Conservation (phyloP, 257 asterid species). For the Fraxinus cuspidata region DNA sequence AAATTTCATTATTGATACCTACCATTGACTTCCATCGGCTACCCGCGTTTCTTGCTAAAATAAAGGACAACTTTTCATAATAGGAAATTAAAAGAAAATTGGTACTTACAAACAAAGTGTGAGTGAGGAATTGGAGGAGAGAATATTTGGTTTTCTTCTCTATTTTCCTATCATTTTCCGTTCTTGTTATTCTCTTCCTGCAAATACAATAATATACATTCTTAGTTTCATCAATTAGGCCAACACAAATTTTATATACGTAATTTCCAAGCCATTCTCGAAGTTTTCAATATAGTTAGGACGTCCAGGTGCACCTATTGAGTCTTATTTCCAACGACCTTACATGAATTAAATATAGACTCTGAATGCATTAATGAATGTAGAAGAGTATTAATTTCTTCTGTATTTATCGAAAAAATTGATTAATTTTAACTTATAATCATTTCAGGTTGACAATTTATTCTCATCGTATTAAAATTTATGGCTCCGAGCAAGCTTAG, state of each 20-base stretch:
- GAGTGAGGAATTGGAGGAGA: constrained; percentile 25
- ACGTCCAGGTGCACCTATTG: background rate
- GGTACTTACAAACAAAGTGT: background rate
- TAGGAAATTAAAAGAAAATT: constrained; percentile 2
- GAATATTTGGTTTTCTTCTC: constrained; percentile 2
- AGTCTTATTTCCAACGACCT: background rate
- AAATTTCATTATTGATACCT: background rate
- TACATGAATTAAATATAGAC: background rate
- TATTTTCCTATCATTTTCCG: constrained; percentile 19
- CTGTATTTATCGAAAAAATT: background rate
- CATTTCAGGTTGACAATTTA: background rate
- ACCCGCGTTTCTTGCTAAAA: constrained; percentile 33
- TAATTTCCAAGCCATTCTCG: background rate
- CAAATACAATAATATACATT: background rate
- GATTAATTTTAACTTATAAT: background rate
- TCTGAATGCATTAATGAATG: background rate
- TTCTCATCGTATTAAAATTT: background rate
- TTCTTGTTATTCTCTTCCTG: background rate
- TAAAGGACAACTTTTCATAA: constrained; percentile 27
- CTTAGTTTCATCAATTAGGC: background rate
- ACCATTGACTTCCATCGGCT: constrained; percentile 13
- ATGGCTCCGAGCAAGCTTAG: constrained; percentile 93
- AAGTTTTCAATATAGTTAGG: too few species aligned
- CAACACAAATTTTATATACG: background rate
- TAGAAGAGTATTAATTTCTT: background rate